Conservation (phyloP, 2,329 filamentous ascomycete genomes). For the Pseudogymnoascus sp. region DNA sequence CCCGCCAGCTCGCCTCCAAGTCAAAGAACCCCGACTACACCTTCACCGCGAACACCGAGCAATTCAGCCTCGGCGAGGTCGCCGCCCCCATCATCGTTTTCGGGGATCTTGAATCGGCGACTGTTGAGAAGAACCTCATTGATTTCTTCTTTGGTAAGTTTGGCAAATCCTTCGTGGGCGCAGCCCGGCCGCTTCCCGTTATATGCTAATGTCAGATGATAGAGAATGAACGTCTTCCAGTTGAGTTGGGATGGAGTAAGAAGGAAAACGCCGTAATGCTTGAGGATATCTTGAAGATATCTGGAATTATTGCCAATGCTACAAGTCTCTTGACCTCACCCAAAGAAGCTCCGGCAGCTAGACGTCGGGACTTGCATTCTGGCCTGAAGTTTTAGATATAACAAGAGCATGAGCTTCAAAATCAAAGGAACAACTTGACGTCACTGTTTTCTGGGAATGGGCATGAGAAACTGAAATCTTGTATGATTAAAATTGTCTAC, state of each 20-base stretch:
- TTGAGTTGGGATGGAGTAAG: conserved; percentile 34
- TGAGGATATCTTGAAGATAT: conserved; percentile 11
- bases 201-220: conserved; percentile 2
- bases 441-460: not conserved
- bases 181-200: not conserved
- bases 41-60: conserved; percentile 35
- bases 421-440: not conserved
- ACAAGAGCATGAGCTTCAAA: not conserved
- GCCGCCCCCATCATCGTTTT: conserved; percentile 44
- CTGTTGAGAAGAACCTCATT: conserved; percentile 34
- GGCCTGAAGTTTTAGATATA: not conserved
- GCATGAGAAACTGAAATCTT: not conserved
- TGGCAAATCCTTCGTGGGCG: not conserved
- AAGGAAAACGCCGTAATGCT: conserved; percentile 12
- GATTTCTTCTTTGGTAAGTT: conserved; percentile 40
- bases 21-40: conserved; percentile 42
- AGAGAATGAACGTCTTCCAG: conserved; percentile 38
- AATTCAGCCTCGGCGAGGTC: conserved; percentile 44
- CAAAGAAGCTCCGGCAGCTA: not conserved
- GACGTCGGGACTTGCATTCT: not conserved
- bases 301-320: conserved; percentile 11
- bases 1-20: conserved; percentile 37
- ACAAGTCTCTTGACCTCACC: conserved; percentile 14
- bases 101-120: conserved; percentile 35
- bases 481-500: not conserved